Conservation (phyloP, 2,329 filamentous ascomycete species). For the Penicillium sp. region DNA sequence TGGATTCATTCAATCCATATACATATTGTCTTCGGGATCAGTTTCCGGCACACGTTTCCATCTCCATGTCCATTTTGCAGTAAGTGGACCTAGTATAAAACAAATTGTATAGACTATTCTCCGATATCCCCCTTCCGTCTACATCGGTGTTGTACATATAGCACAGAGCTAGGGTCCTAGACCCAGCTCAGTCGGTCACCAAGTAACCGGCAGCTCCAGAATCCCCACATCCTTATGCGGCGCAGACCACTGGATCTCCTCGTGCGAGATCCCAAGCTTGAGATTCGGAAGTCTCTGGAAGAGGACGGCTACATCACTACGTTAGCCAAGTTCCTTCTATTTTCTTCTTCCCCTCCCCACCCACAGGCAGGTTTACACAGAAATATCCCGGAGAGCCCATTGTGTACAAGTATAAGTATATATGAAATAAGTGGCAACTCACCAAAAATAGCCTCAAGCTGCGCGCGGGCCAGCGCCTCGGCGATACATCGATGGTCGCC, state of each 20-base stretch:
- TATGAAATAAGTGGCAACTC: not conserved
- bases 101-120: too few species aligned
- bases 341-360: not conserved
- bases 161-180: too few species aligned
- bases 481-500: conserved; percentile 2
- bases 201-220: conserved; percentile 1
- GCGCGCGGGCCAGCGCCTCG: not conserved
- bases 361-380: too few species aligned
- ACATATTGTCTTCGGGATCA: too few species aligned
- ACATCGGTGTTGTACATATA: too few species aligned
- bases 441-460: conserved; percentile 7
- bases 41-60: too few species aligned
- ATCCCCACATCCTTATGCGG: conserved; percentile 9
- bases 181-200: not conserved
- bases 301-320: not conserved
- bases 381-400: too few species aligned
- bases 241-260: conserved; percentile 4
- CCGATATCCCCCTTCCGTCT: too few species aligned
- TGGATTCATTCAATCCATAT: too few species aligned
- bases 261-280: not conserved
- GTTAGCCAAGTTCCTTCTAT: not conserved
- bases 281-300: conserved; percentile 13
- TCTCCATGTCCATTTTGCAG: too few species aligned
- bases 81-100: too few species aligned
- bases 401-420: not conserved